These are phyloP conservation scores for Beauveria sp. DNA, from an alignment of 2,329 filamentous ascomycete species.

Conservation along the genomic window DNA sequence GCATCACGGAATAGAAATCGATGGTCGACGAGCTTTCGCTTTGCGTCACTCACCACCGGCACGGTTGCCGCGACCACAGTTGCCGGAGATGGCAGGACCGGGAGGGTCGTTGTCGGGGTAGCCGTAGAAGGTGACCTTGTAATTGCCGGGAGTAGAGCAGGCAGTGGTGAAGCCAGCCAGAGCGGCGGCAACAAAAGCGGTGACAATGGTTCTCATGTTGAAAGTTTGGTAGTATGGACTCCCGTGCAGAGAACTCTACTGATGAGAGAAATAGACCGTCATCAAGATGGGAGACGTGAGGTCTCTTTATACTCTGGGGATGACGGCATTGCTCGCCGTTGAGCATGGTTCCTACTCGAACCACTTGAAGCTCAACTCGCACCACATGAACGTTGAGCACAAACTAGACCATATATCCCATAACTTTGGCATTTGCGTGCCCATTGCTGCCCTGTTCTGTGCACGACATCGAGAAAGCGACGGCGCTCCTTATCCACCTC, in stretches of 20 bases:
- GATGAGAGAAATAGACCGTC: not conserved
- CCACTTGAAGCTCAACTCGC: not conserved
- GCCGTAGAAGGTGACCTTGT: slow-evolving; percentile 16
- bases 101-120: slow-evolving; percentile 17
- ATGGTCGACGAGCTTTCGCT: not conserved
- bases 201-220: slow-evolving; percentile 15
- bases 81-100: slow-evolving; percentile 14
- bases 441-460: not conserved
- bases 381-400: not conserved
- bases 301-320: not conserved
- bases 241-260: not conserved
- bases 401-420: not conserved
- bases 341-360: not conserved
- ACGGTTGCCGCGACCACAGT: slow-evolving; percentile 15
- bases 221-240: not conserved
- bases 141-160: slow-evolving; percentile 17
- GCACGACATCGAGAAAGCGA: not conserved
- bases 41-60: slow-evolving; percentile 12
- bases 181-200: slow-evolving; percentile 10
- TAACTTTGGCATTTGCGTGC: not conserved
- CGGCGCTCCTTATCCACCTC: not conserved
- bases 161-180: slow-evolving; percentile 14
- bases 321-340: not conserved
- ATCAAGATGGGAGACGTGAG: not conserved
- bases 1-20: not conserved